phyloP scores from a whole-genome alignment of 257 asterid species.

The Mitragyna speciosa region DNA sequence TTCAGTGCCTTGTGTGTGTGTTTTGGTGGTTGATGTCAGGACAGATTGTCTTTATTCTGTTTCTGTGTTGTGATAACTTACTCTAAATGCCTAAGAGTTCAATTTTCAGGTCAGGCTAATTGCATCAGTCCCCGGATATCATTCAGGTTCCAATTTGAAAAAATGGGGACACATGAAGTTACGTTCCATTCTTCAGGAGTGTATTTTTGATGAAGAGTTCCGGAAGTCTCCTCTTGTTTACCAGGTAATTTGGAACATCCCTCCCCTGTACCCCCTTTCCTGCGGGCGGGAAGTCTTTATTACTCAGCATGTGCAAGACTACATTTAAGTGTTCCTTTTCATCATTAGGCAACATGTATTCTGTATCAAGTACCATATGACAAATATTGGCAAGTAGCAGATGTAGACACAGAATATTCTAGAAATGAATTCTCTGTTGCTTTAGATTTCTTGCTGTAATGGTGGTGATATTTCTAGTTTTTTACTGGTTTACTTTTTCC shows the following conservation, averaged over 20 bases:
- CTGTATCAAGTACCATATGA: no score
- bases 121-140: conserved; percentile 98
- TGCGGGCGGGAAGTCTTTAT: not conserved
- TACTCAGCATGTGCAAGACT: not conserved
- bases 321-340: not conserved
- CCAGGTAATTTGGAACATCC: conserved; percentile 51
- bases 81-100: not conserved
- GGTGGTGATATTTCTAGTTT: not conserved
- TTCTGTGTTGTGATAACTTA: not conserved
- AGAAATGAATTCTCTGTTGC: not conserved
- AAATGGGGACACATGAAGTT: conserved; percentile 99
- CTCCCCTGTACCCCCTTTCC: no score
- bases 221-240: conserved; percentile 84
- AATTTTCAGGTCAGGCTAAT: conserved; percentile 81
- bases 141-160: conserved; percentile 69
- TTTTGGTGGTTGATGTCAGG: not conserved
- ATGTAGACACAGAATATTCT: not conserved
- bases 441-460: not conserved
- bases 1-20: not conserved
- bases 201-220: conserved; percentile 72
- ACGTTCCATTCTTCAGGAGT: conserved; percentile 81
- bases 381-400: not conserved
- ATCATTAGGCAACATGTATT: not conserved
- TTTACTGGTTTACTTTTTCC: not conserved
- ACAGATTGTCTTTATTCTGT: not conserved